Conservation (phyloP, 2,329 filamentous ascomycete species). For the Venturia asperata region DNA sequence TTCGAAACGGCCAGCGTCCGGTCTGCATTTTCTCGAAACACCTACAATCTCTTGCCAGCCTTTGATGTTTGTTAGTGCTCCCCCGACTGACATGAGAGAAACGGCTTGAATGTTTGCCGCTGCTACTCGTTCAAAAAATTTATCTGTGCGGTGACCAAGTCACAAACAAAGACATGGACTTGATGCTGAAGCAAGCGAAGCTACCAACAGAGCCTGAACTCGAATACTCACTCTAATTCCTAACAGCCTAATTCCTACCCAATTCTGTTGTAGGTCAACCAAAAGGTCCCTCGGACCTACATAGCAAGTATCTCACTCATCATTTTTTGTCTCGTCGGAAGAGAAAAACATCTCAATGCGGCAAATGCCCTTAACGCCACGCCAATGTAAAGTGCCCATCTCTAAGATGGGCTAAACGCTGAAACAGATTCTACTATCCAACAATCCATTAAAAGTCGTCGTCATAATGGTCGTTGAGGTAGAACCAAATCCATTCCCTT, state of each 20-base stretch:
- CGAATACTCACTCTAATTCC: neutral
- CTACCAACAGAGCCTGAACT: too few relatives aligned
- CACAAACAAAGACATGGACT: too few relatives aligned
- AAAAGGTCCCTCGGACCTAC: neutral
- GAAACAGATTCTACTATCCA: neutral
- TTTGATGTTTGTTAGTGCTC: too few relatives aligned
- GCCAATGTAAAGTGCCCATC: neutral
- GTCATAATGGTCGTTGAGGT: neutral
- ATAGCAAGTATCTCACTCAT: neutral
- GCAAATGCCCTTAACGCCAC: neutral
- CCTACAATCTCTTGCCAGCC: neutral
- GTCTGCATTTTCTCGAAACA: neutral
- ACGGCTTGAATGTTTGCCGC: too few relatives aligned
- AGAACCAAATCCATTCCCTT: neutral
- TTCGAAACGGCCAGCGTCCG: neutral
- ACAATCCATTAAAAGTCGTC: slow-evolving; percentile 6
- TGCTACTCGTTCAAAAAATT: too few relatives aligned
- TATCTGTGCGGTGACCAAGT: too few relatives aligned
- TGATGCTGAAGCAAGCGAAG: too few relatives aligned
- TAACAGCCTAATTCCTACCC: neutral
- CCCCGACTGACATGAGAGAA: too few relatives aligned
- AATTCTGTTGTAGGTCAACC: neutral
- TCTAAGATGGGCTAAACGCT: neutral
- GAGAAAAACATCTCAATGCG: neutral
- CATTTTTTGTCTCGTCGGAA: neutral